Conservation (phyloP, 495 filamentous ascomycete species). For the Neurospora discreta region DNA sequence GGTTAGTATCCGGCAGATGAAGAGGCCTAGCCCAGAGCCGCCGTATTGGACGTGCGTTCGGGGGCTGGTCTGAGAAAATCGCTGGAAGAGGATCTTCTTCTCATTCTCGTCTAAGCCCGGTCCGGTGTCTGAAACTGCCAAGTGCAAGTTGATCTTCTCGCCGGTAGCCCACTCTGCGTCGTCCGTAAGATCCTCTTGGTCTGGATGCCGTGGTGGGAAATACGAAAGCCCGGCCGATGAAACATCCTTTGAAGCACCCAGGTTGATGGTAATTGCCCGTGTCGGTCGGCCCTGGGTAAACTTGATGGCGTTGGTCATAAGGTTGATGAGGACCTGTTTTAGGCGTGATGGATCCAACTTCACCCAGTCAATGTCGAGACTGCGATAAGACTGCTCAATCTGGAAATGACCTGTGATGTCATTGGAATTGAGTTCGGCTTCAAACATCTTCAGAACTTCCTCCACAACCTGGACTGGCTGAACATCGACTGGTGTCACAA, state of each 20-base stretch:
- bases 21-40: conserved; percentile 72
- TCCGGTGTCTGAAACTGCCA: conserved; percentile 70
- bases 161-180: conserved; percentile 57
- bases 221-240: conserved; percentile 39
- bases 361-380: conserved; percentile 61
- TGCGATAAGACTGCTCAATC: conserved; percentile 51
- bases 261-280: conserved; percentile 55
- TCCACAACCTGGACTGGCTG: conserved; percentile 60
- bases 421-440: conserved; percentile 61
- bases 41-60: conserved; percentile 74
- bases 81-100: conserved; percentile 63
- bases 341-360: conserved; percentile 67
- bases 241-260: conserved; percentile 51
- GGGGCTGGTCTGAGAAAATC: conserved; percentile 69
- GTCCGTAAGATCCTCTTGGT: conserved; percentile 40
- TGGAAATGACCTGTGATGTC: conserved; percentile 60
- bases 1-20: conserved; percentile 66
- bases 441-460: conserved; percentile 68
- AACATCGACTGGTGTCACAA: conserved; percentile 62
- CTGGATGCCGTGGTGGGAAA: conserved; percentile 42
- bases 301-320: conserved; percentile 73
- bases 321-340: conserved; percentile 68
- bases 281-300: conserved; percentile 52
- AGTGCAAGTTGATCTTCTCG: conserved; percentile 56
- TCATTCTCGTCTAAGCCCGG: conserved; percentile 63